Base-by-base conservation (phyloP, 306 rosid species). In the Astragalus glycyphyllos region DNA sequence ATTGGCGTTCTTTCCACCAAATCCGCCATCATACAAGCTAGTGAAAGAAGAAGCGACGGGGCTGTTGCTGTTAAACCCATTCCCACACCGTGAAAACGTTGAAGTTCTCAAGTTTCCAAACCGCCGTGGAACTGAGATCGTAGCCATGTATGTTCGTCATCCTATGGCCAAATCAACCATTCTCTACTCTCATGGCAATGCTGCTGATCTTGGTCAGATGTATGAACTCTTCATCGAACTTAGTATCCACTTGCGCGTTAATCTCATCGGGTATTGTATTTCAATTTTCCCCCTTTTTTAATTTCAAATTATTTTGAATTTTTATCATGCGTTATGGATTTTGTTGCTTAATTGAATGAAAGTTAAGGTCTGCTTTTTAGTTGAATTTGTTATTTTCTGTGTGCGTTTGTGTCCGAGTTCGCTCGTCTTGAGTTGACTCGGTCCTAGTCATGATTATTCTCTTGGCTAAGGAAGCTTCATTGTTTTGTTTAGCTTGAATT, bases 131-230 rank as follows among this genome's bases (percentile, higher is more conserved):
- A 84, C 75, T 8, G 96, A 87, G 89, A 92, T 89, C 78, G 96
- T 92, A 0, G 97, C 90, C n/a, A 72, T 89, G 15, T 92, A 92
- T 60, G 79, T 92, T 9, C 88, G 94, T 1, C 77, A 89, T 54
- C 92, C 97, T 8, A 81, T 69, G 87, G 97, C 97, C 3, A 82
- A 90, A 23, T 80, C 93, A 16, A 91, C 97, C 1, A 40, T 91
- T 7, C 97, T 91, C 3, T 91, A 91, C 58, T 89, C 97, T 0
- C 97, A 92, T 15, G 97, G 97, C 0, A 92, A 92, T 80, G 96
- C 96, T 1, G 84, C 97, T 2, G 96, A 92, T 71, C 81, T 92
- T 8, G 96, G 97, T 7, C 96, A 89, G 85, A 89, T 92, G 97
- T 89, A 84, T 13, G 96, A 92, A 76, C 96, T 92, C 51, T 92